Evolutionary conservation across 148 eudicot genomes (phyloP), one percentile per base, ranked within the genome.

Genomic region (Camellia sinensis): DNA sequence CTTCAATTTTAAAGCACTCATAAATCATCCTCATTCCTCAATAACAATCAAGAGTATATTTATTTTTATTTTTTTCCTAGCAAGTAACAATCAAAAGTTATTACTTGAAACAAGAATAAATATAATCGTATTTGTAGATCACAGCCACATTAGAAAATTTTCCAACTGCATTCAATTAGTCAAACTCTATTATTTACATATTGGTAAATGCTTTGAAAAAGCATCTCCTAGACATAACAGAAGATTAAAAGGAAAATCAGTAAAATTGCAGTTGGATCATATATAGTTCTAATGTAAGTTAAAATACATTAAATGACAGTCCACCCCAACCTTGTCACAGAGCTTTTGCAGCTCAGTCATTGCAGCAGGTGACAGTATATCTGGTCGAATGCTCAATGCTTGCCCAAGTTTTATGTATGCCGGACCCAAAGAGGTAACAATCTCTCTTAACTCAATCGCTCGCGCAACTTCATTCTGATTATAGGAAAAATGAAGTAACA

Each of bases 401-500:
- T 96, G 99, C 83, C 99, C 99, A 80, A 96, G 90, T 88, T 96
- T 96, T 46, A 97, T 94, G 80, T 97, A 97, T 87, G 99, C 98
- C 69, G 99, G 99, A 78, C 99, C 99, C 92, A 97, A 87, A 73
- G 99, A 97, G 69, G 99, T 97, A 68, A 97, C 99, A 53, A 97
- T 97, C 76, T 97, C 98, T 87, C 99, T 85, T 79, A 97, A 73
- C 83, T 97, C 99, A 84, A 97, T 94, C n/a, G 99, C 99, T 73
- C 99, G 91, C 77, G 97, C 89, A 75, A 97, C 97, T 88, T 97
- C 99, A 85, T 97, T 97, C 99, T 96, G 84, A 21, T 59, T 41
- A 77, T 12, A 67, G 14, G 37, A 75, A 56, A 52, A 62, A 19
- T 72, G 37, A 41, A 71, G 53, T 11, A 65, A 74, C 71, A 66